Evolutionary conservation across 345 rosid genomes (phyloP).

Genomic region (Gossypium raimondii): DNA sequence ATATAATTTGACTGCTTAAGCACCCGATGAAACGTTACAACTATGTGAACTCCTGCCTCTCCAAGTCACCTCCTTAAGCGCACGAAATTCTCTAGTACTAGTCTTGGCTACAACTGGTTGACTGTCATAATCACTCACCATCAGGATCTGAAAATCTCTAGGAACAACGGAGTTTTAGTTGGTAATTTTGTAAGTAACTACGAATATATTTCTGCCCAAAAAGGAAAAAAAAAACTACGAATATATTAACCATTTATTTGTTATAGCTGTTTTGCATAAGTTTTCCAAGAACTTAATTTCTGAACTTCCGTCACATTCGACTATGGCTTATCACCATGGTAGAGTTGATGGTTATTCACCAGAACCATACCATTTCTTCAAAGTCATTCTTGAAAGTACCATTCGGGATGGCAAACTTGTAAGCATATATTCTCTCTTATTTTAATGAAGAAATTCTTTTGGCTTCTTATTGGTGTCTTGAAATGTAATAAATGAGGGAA

Average conservation of each 20-base stretch:
- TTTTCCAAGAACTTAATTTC: neutral
- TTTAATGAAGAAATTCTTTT: neutral
- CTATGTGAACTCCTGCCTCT: no score
- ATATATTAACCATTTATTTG: conserved; percentile 4
- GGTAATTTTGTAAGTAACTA: neutral
- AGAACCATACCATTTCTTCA: conserved; percentile 19
- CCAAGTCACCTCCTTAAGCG: no score
- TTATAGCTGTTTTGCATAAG: neutral
- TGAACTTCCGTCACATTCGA: neutral
- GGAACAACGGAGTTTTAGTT: neutral
- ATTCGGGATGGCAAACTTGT: conserved; percentile 14
- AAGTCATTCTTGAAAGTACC: conserved; percentile 14
- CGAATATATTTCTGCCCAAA: neutral
- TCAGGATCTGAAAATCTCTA: neutral
- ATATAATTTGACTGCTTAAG: no score
- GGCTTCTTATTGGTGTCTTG: neutral
- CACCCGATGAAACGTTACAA: no score
- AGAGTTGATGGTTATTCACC: neutral
- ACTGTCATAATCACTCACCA: no score
- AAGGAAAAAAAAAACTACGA: no score
- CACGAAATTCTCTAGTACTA: neutral
- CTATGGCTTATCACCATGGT: neutral
- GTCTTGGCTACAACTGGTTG: neutral
- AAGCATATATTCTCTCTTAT: neutral
- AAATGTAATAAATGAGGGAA: neutral